Evolutionary conservation across 805 yeast species (phyloP), one percentile per base, ranked within the genome.

Genomic region (Wickerhamiella australiensis): DNA sequence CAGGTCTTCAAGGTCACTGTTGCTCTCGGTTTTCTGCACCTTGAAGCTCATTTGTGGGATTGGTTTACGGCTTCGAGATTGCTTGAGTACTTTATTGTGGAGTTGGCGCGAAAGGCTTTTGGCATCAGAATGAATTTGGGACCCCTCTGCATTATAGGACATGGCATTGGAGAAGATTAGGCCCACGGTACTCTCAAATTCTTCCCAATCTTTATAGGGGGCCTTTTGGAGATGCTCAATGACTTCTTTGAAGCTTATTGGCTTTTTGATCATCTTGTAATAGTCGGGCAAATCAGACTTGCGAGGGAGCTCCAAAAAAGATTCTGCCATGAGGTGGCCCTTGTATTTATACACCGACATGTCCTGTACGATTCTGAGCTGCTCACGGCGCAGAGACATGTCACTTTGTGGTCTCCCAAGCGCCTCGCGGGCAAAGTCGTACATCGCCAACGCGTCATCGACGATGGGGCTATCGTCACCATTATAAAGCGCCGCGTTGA

Each of bases 91-190:
- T 40, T 57, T 58, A 15, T 54, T 41, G 43, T 57, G 54, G 55
- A 82, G 78, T 52, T 71, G 71, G 26, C 70, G 71, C 53, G 76
- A 71, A 47, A 92, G 70, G 41, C 74, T 73, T 35, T 63, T 65
- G 0, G 96, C 81, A 65, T 86, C 94, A 52, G 76, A 76, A 59
- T 79, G 78, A 37, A 88, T 79, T 48, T 77, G 71, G 48, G 92
- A 77, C 1, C 75, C 77, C 47, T 82, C 82, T 52, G 79, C 82
- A 63, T 88, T 90, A 65, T 79, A 90, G 1, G 73, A 63, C 60
- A 78, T 78, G 1, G 96, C 95, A 65, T 92, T 92, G 42, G 70
- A 60, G 67, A 88, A 87, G 12, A 90, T 79, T 47, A 80, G 67
- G 25, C 69, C 66, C 5, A 82, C 69, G 47, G 80, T 82, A 18